Percentiles rank a stretch among this genome's conserved stretches.
These are phyloP conservation scores for Cercospora sp. DNA, from an alignment of 2,329 filamentous ascomycete species.

Conservation along the genomic window DNA sequence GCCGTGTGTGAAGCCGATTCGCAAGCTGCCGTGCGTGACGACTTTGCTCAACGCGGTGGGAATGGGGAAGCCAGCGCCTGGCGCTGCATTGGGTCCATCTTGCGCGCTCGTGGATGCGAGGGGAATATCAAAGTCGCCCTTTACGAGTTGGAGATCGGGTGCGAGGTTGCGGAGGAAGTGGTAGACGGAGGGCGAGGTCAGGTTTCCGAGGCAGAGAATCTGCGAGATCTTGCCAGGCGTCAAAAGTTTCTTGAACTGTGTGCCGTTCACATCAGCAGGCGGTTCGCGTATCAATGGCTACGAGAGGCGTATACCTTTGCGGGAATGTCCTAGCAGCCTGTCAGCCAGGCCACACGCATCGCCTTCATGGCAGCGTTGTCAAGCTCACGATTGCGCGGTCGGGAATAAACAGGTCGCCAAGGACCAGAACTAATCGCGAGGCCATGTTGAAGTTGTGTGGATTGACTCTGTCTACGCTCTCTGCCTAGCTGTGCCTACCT, in stretches of 20 bases:
- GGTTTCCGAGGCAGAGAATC: constrained; percentile 59
- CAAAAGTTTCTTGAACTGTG: constrained; percentile 56
- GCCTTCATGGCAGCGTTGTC: not conserved
- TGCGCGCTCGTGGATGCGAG: constrained; percentile 54
- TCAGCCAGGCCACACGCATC: constrained; percentile 25
- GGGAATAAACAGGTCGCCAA: constrained; percentile 91
- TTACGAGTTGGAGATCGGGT: constrained; percentile 67
- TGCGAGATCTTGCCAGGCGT: constrained; percentile 60
- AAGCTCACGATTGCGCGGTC: constrained; percentile 70
- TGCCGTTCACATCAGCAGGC: constrained; percentile 9
- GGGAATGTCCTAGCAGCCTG: constrained; percentile 66
- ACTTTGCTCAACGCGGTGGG: constrained; percentile 63
- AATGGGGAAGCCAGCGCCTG: constrained; percentile 34
- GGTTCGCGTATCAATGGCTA: constrained; percentile 1
- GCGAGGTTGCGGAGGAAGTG: constrained; percentile 57
- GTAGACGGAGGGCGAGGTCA: constrained; percentile 59
- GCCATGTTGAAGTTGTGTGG: constrained; percentile 54
- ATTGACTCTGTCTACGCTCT: not conserved
- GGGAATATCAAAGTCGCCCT: constrained; percentile 69
- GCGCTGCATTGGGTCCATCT: constrained; percentile 15
- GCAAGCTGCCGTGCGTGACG: constrained; percentile 66
- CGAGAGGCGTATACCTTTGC: constrained; percentile 64
- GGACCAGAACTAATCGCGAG: constrained; percentile 85
- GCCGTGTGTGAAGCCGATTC: constrained; percentile 70
- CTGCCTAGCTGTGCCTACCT: not conserved